Conservation (phyloP, 805 yeast species). For the Vanderwaltozyma yarrowii region DNA sequence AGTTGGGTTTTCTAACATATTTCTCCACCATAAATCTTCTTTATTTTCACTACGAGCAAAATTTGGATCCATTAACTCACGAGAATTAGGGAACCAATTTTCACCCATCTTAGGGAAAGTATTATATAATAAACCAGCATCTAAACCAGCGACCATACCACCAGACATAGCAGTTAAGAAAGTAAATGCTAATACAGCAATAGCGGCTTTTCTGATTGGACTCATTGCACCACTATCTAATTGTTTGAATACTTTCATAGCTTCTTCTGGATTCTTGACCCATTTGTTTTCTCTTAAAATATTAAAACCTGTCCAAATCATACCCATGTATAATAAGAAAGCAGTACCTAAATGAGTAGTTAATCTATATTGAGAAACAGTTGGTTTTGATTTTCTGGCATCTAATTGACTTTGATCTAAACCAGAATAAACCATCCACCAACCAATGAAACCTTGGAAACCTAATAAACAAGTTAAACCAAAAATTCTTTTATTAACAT, state of each 20-base stretch:
- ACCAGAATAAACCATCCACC: slow-evolving; percentile 99
- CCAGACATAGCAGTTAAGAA: slow-evolving; percentile 94
- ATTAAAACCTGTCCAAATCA: slow-evolving; percentile 83
- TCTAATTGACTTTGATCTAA: slow-evolving; percentile 68
- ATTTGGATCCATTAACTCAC: slow-evolving; percentile 67
- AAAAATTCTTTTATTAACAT: slow-evolving; percentile 55
- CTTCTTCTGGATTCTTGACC: slow-evolving; percentile 52
- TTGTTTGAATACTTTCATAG: slow-evolving; percentile 43
- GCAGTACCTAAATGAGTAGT: slow-evolving; percentile 95
- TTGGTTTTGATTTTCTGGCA: slow-evolving; percentile 85
- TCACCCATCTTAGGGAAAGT: slow-evolving; percentile 97
- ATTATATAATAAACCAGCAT: slow-evolving; percentile 94
- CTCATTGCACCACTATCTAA: slow-evolving; percentile 52
- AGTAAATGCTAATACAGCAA: slow-evolving; percentile 54
- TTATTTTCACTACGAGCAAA: slow-evolving; percentile 58
- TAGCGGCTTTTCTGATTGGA: slow-evolving; percentile 45
- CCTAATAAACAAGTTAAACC: slow-evolving; percentile 75
- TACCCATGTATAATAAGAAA: slow-evolving; percentile 74
- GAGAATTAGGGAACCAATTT: slow-evolving; percentile 57
- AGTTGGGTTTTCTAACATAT: slow-evolving; percentile 87
- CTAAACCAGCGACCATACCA: slow-evolving; percentile 95
- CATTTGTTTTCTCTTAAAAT: slow-evolving; percentile 66
- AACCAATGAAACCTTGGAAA: slow-evolving; percentile 90
- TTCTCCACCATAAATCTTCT: slow-evolving; percentile 83
- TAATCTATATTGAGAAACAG: slow-evolving; percentile 89